Evolutionary conservation across 768 basidiomycete species (phyloP), one percentile per base, ranked within the genome.

Genomic region (Pleurotus salmoneostramineus): DNA sequence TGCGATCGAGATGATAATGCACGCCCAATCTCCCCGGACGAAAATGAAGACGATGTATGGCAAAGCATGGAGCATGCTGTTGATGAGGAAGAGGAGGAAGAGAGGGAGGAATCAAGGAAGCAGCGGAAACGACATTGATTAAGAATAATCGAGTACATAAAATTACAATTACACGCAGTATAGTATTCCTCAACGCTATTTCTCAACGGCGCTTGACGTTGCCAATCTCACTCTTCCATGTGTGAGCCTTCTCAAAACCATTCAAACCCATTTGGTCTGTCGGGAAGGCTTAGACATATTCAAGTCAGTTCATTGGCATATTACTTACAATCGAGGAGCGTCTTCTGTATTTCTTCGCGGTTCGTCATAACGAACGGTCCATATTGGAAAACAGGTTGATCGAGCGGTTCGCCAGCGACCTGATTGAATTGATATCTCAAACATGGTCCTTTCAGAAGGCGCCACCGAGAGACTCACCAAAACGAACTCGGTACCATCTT

Each of bases 321-420:
- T 31, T 34, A 68, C 78, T 75, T 69, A 89, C 88, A 95, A 64
- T 98, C 95, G 32, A 81, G 65, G 59, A 98, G 72, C 0, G 95
- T 92, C 68, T 88, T 77, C 65, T 88, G 81, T 36, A 96, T 91
- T 65, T 95, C 94, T 60, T 88, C 83, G 27, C 77, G 77, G 2
- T 81, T 83, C 7, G 89, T 94, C 84, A 95, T 88, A 12, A 96
- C 95, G 65, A 92, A 91, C 5, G 91, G 91, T 3, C 89, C 91
- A 62, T 93, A 87, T 65, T 96, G 95, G 59, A 91, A 80, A 8
- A 98, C 91, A 0, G 84, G 80, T 69, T 98, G 95, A 60, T 95
- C 84, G 4, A 98, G 79, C 11, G 95, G 93, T 71, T 95, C 90
- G 14, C 91, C 95, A 4, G 95, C 86, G 60, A 89, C 79, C 89